Evolutionary conservation across 768 basidiomycete genomes (phyloP).

Genomic region (Lepiota brunneoincarnata): DNA sequence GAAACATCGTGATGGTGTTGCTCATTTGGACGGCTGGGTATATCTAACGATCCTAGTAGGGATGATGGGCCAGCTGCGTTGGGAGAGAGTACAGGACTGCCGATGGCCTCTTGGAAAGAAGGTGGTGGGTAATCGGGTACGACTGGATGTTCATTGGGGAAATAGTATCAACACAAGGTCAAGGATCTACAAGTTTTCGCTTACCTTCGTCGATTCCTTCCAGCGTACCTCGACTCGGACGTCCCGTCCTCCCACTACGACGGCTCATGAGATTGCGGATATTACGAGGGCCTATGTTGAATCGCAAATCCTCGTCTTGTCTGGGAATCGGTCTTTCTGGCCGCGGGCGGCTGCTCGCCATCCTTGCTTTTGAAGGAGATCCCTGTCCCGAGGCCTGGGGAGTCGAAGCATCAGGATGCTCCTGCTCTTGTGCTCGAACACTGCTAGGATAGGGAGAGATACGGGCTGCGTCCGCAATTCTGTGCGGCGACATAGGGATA

Average conservation of each 20-base stretch:
- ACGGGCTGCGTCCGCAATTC: conserved; percentile 47
- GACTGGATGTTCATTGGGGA: conserved; percentile 20
- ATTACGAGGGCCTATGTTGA: conserved; percentile 40
- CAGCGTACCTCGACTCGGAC: conserved; percentile 26
- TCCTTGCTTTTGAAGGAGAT: conserved; percentile 11
- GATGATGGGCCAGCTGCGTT: conserved; percentile 16
- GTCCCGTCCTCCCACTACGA: conserved; percentile 20
- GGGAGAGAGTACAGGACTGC: conserved; percentile 36
- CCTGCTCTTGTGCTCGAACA: conserved; percentile 40
- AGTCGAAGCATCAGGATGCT: conserved; percentile 30
- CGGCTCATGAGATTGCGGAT: conserved; percentile 22
- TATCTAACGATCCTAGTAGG: conserved; percentile 12
- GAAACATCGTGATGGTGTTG: conserved; percentile 10
- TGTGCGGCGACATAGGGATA: conserved; percentile 38
- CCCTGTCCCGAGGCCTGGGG: not conserved
- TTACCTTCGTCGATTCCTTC: conserved; percentile 24
- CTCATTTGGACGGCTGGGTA: not conserved
- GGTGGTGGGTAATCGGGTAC: conserved; percentile 73
- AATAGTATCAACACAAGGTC: conserved; percentile 2
- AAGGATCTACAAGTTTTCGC: conserved; percentile 2
- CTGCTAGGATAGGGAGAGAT: conserved; percentile 59
- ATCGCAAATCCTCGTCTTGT: conserved; percentile 45
- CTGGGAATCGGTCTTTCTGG: conserved; percentile 17
- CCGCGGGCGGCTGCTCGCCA: conserved; percentile 5
- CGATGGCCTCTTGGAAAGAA: conserved; percentile 69